These are phyloP conservation scores for Boechera retrofracta DNA, from an alignment of 345 rosid species.

Conservation along the genomic window DNA sequence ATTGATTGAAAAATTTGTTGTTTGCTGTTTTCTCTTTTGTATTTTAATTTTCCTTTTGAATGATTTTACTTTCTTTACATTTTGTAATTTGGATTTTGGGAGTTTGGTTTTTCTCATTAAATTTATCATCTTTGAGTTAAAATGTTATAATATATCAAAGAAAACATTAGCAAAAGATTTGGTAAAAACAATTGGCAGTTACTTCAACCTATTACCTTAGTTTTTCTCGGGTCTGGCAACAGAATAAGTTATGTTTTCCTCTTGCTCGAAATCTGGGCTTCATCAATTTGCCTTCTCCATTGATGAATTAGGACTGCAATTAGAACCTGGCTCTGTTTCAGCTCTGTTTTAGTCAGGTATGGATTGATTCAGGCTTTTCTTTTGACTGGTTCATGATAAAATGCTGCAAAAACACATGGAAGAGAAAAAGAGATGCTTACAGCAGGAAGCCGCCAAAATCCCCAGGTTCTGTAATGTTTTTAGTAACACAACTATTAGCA, in stretches of 20 bases:
- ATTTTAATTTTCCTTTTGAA: slow-evolving; percentile 14
- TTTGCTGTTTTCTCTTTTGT: slow-evolving; percentile 21
- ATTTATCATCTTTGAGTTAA: slow-evolving; percentile 20
- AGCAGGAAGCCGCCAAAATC: slow-evolving; percentile 43
- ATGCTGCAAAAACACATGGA: too few relatives aligned
- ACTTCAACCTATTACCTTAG: background rate
- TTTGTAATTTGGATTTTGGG: slow-evolving; percentile 33
- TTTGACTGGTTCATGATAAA: too few relatives aligned
- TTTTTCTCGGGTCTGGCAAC: background rate
- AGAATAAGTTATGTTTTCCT: too few relatives aligned
- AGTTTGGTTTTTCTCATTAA: slow-evolving; percentile 25
- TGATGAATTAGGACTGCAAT: too few relatives aligned
- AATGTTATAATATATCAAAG: background rate
- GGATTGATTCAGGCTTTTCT: too few relatives aligned
- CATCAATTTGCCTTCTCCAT: too few relatives aligned
- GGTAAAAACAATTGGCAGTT: slow-evolving; percentile 2
- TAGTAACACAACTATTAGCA: slow-evolving; percentile 76
- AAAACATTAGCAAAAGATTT: slow-evolving; percentile 14
- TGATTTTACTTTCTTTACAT: slow-evolving; percentile 13
- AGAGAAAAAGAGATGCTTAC: too few relatives aligned
- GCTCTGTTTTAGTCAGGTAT: background rate
- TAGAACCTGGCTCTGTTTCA: slow-evolving; percentile 29
- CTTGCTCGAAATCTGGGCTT: too few relatives aligned
- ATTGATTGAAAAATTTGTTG: slow-evolving; percentile 24
- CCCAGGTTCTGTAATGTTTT: slow-evolving; percentile 76